Base-by-base conservation (phyloP, 2,329 filamentous ascomycete species). In the Neurospora sp. region DNA sequence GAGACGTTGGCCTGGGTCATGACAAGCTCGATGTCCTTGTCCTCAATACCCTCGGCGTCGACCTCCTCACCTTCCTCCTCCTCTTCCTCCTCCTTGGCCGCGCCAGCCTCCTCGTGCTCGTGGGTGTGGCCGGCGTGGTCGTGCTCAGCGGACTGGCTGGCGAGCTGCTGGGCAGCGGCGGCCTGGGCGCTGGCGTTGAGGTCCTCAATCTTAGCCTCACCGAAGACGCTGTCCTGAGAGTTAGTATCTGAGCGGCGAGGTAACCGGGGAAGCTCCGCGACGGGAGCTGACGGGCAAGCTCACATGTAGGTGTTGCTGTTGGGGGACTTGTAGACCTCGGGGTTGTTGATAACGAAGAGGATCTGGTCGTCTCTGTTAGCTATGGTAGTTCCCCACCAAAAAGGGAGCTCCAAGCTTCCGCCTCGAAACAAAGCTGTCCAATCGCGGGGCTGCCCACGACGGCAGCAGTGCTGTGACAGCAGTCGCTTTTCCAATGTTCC, bases 261-360 rank as follows among this genome's bases (percentile, higher is more conserved):
- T 42, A 77, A 75, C 67, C 33, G 66, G 15, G 39, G 39, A 42
- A 19, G 15, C 46, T 36, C 17, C 13, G 38, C 68, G 28, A 28
- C 66, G 7, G 33, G 33, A 67, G 40, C 67, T 46, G 43, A 67
- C 69, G 52, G 52, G 52, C 28, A 66, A 69, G 82, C 93, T 89
- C 85, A 98, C 95, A 99, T 99, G 89, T 95, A 99, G 82, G 95
- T 98, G 90, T 98, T 98, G 91, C 93, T 97, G 85, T 93, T 93
- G 77, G 96, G 95, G 72, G 95, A 97, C 87, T 97, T 97, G 91
- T 97, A 99, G 82, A 99, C 96, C 84, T 99, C 96, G 78, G 96
- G 96, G 86, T 94, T 92, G 91, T 97, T 98, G 87, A 99, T 97
- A 80, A 99, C 96, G 84, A 99, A 99, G 79, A 99, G 92, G 79